Evolutionary conservation across 805 yeast species (phyloP).

Genomic region (Saccharomycopsis lassenensis): DNA sequence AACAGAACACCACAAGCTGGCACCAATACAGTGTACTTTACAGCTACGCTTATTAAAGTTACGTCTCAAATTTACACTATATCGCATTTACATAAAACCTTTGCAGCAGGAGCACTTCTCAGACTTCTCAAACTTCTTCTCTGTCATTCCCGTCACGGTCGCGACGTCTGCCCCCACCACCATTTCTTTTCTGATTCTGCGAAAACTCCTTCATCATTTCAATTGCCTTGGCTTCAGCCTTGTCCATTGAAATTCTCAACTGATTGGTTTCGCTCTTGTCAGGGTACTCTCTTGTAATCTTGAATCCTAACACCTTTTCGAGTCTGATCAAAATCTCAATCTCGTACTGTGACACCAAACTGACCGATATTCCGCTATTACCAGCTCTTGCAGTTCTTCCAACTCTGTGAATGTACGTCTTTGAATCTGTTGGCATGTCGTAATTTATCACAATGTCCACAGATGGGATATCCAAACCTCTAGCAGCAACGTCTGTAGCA

Average conservation of each 20-base stretch:
- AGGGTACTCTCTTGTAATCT: constrained; percentile 73
- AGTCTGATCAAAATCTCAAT: constrained; percentile 79
- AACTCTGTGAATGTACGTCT: constrained; percentile 77
- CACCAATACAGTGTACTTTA: too few species aligned
- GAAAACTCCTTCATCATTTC: constrained; percentile 25
- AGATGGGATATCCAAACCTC: constrained; percentile 77
- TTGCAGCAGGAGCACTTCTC: too few species aligned
- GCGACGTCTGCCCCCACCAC: constrained; percentile 8
- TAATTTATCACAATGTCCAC: constrained; percentile 71
- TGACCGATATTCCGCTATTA: constrained; percentile 74
- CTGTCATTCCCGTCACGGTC: constrained; percentile 12
- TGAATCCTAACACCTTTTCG: constrained; percentile 77
- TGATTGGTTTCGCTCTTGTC: constrained; percentile 68
- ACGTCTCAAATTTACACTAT: too few species aligned
- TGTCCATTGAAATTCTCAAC: constrained; percentile 78
- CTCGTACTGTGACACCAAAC: constrained; percentile 91
- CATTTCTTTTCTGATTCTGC: constrained; percentile 18
- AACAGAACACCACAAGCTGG: too few species aligned
- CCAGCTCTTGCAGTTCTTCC: constrained; percentile 97
- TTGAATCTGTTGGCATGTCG: constrained; percentile 76
- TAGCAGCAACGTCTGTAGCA: constrained; percentile 83
- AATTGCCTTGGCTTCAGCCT: constrained; percentile 85
- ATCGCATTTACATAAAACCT: too few species aligned
- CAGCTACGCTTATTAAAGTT: too few species aligned
- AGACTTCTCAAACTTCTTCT: too few species aligned